These are phyloP conservation scores for Mycena albidolilacea DNA, from an alignment of 768 basidiomycete species.

Conservation along the genomic window DNA sequence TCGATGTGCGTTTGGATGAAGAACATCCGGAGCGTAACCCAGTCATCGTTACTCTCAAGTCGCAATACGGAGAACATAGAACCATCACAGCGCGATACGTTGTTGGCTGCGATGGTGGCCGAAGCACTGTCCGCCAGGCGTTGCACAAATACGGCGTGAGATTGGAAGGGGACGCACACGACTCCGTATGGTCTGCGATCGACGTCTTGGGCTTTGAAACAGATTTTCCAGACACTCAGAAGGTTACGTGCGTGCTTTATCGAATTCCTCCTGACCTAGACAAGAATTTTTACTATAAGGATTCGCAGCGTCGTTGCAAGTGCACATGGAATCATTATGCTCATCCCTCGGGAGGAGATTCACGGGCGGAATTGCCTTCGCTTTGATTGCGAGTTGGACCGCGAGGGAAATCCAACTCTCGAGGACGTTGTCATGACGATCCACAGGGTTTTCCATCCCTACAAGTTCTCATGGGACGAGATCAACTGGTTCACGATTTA, in stretches of 20 bases:
- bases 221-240: slow-evolving; percentile 24
- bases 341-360: slow-evolving; percentile 27
- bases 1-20: slow-evolving; percentile 7
- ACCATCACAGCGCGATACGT: slow-evolving; percentile 15
- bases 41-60: slow-evolving; percentile 20
- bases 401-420: slow-evolving; percentile 1
- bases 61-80: slow-evolving; percentile 17
- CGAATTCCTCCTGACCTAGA: too few species aligned
- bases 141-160: slow-evolving; percentile 17
- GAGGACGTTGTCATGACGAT: slow-evolving; percentile 18
- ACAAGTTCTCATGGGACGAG: slow-evolving; percentile 17
- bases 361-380: slow-evolving; percentile 23
- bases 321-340: slow-evolving; percentile 8
- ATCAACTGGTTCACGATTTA: slow-evolving; percentile 32
- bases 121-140: slow-evolving; percentile 11
- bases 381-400: slow-evolving; percentile 16
- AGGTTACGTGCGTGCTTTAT: slow-evolving; percentile 15
- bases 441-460: slow-evolving; percentile 19
- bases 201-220: slow-evolving; percentile 22
- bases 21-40: not conserved
- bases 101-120: slow-evolving; percentile 26
- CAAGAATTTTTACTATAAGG: too few species aligned
- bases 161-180: slow-evolving; percentile 16
- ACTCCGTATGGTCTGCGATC: slow-evolving; percentile 27
- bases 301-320: slow-evolving; percentile 12